These are phyloP conservation scores for Silene uniflora DNA, from an alignment of 148 eudicot genomes.

Conservation along the genomic window DNA sequence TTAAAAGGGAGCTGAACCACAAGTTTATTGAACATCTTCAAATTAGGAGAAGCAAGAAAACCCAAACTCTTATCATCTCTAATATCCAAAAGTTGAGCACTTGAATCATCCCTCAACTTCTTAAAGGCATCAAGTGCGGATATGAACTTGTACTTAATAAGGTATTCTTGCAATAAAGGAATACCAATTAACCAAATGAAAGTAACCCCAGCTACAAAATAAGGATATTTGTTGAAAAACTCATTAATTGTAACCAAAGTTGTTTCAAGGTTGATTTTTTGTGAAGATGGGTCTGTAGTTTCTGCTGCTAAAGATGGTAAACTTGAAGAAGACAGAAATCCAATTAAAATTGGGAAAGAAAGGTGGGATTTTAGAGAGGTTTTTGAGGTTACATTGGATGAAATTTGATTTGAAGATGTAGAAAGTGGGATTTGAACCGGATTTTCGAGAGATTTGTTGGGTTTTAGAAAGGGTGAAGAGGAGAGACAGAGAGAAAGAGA, in stretches of 20 bases:
- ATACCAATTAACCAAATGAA: conserved; percentile 71
- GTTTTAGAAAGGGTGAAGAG: conserved; percentile 48
- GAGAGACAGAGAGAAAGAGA: conserved; percentile 53
- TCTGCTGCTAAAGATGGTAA: conserved; percentile 62
- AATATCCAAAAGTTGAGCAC: conserved; percentile 70
- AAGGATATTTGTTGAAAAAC: conserved; percentile 67
- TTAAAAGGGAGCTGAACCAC: conserved; percentile 49
- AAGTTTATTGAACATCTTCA: conserved; percentile 56
- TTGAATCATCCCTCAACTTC: conserved; percentile 63
- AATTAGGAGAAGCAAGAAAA: conserved; percentile 63
- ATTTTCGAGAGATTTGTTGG: conserved; percentile 31
- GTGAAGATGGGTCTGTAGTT: conserved; percentile 35
- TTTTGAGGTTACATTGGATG: conserved; percentile 14
- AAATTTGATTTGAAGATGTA: conserved; percentile 16
- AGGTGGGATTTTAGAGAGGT: conserved; percentile 36
- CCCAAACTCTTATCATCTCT: conserved; percentile 64
- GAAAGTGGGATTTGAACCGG: conserved; percentile 24
- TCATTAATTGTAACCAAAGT: conserved; percentile 59
- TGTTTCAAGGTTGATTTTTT: conserved; percentile 64
- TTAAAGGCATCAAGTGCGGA: conserved; percentile 68
- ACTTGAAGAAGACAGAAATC: conserved; percentile 27
- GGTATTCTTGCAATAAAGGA: conserved; percentile 56
- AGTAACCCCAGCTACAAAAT: conserved; percentile 67
- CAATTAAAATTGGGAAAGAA: conserved; percentile 32
- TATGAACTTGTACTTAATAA: conserved; percentile 56